Evolutionary conservation across 202 grass and related monocot species (phyloP), one percentile per base, ranked within the genome.

Genomic region (Elaeis oleifera): DNA sequence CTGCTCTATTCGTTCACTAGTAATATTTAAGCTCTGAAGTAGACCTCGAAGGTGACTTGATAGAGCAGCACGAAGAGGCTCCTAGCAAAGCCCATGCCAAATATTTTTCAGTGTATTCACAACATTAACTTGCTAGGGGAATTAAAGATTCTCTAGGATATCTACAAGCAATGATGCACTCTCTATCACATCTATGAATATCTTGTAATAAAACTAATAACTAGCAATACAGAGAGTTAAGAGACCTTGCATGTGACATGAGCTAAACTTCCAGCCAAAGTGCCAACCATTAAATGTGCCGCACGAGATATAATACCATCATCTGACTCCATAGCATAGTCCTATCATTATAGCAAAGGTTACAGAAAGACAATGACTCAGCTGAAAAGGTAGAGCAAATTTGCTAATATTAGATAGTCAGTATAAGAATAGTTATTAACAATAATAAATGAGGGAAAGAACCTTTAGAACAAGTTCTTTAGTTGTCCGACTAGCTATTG

Each of bases 381-480:
- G 36, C 36, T 44, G 36, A 44, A 44, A 13, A 13, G 13, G 6
- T 13, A 2, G 36, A 44, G 36, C 11, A 44, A 44, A 44, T 44
- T 44, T 44, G 36, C 36, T 13, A 44, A 44, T 13, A 44, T 14
- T 44, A 20, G 11, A 13, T 13, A 44, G 36, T 14, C 36, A 44
- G 13, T 44, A 44, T 14, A 44, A 13, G 9, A 44, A 44, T 1
- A 44, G 1, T 44, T 44, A 44, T 13, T 13, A 44, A 44, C 36
- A 44, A 44, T 65, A 18, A 16, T 5, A n/a, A 72, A 36, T 60
- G 26, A 16, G 3, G 36, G 23, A 56, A 69, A 19, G 72, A 54
- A 96, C 92, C 92, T 91, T 97, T 65, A 97, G 59, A 78, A 91
- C 88, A 77, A 97, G 87, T 79, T 97, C 92, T 58, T 97, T 97